These are phyloP conservation scores for Hypoxylon sp. DNA, from an alignment of 2,329 filamentous ascomycete genomes.

Conservation along the genomic window DNA sequence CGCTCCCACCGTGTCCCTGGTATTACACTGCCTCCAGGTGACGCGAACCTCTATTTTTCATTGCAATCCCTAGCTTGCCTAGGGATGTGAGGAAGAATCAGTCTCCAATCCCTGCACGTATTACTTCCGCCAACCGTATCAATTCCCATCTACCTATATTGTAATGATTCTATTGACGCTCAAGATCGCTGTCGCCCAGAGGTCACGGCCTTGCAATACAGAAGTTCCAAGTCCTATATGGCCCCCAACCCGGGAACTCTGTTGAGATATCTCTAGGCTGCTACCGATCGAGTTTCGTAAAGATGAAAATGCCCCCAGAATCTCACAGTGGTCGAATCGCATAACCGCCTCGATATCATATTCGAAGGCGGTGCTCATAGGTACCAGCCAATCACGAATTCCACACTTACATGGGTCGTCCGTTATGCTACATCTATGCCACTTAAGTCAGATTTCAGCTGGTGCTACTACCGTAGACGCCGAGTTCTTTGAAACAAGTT, in stretches of 20 bases:
- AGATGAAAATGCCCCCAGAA: background rate
- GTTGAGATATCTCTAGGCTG: no score
- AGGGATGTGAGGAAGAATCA: conserved; percentile 37
- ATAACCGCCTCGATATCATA: background rate
- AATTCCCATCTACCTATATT: no score
- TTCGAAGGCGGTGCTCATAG: background rate
- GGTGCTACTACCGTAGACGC: background rate
- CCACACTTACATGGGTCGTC: no score
- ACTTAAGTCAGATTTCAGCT: background rate
- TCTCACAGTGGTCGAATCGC: no score
- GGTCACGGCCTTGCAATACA: no score
- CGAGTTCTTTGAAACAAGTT: background rate
- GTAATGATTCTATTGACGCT: no score
- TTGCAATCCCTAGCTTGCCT: conserved; percentile 30
- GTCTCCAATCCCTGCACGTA: no score
- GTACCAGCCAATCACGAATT: background rate
- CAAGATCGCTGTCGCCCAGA: no score
- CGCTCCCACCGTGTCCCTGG: conserved; percentile 44
- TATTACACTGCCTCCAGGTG: conserved; percentile 46
- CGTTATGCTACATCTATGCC: background rate
- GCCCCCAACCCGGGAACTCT: no score
- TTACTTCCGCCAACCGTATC: no score
- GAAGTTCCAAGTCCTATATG: no score
- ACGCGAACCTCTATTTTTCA: conserved; percentile 42
- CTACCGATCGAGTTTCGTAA: background rate